phyloP scores from a whole-genome alignment of 768 basidiomycete species.

The Podaxis carcinomalis region DNA sequence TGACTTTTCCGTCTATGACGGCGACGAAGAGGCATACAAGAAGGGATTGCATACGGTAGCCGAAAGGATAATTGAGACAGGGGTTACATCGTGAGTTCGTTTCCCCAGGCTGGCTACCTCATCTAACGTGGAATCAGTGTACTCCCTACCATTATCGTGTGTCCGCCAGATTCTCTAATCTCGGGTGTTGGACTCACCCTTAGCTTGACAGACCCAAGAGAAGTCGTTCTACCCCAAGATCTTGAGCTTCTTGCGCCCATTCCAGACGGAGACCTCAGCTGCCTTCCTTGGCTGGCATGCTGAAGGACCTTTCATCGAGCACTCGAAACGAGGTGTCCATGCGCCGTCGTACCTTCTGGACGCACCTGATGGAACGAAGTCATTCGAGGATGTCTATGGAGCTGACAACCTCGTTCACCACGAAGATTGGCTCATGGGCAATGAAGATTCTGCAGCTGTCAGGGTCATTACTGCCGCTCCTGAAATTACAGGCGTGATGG shows the following conservation, averaged over 20 bases:
- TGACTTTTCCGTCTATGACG: conserved; percentile 81
- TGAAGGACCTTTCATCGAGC: conserved; percentile 85
- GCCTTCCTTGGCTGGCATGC: conserved; percentile 85
- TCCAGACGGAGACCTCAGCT: conserved; percentile 59
- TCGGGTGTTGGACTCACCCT: conserved; percentile 1
- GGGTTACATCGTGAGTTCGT: conserved; percentile 73
- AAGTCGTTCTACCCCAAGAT: conserved; percentile 69
- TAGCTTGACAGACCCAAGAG: conserved; percentile 62
- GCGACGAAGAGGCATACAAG: conserved; percentile 62
- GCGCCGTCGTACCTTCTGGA: conserved; percentile 58
- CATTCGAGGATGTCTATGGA: conserved; percentile 77
- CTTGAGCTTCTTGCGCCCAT: conserved; percentile 63
- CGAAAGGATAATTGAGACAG: conserved; percentile 78
- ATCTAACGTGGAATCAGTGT: conserved; percentile 32
- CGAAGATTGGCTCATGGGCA: conserved; percentile 63
- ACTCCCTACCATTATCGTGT: conserved; percentile 69
- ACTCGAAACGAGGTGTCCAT: conserved; percentile 83
- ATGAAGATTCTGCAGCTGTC: conserved; percentile 47
- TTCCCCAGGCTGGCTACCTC: background rate
- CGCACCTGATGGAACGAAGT: conserved; percentile 57
- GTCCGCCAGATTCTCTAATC: conserved; percentile 17
- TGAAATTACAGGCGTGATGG: conserved; percentile 80
- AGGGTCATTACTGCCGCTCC: conserved; percentile 86
- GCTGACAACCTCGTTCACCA: conserved; percentile 53
- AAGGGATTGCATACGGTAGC: conserved; percentile 67